These are phyloP conservation scores for Thymus mandschuricus DNA, from an alignment of 257 asterid genomes.

Conservation along the genomic window DNA sequence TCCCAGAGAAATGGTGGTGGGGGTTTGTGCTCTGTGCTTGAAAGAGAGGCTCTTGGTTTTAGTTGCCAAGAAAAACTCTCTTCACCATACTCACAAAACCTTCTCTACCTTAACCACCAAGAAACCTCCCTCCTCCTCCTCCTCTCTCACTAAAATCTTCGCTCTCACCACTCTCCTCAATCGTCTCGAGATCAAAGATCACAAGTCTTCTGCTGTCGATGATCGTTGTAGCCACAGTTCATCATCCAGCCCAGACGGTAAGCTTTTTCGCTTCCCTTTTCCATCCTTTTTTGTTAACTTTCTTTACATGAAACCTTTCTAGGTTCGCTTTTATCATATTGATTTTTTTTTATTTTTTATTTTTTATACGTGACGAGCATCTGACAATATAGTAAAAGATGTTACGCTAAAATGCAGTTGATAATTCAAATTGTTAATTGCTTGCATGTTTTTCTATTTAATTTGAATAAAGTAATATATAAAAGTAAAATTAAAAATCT, in stretches of 20 bases:
- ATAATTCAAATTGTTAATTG: too few species aligned
- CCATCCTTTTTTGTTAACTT: background rate
- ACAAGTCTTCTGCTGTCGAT: constrained; percentile 34
- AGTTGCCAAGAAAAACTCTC: constrained; percentile 50
- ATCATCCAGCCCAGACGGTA: constrained; percentile 71
- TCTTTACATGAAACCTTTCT: too few species aligned
- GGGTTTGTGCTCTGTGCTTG: constrained; percentile 83
- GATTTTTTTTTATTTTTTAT: too few species aligned
- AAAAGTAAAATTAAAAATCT: too few species aligned
- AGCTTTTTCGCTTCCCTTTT: background rate
- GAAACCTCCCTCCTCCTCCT: constrained; percentile 33
- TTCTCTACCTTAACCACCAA: background rate
- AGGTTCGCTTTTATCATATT: too few species aligned
- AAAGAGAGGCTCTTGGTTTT: constrained; percentile 67
- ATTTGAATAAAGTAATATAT: too few species aligned
- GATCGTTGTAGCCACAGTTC: constrained; percentile 27
- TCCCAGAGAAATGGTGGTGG: constrained; percentile 62
- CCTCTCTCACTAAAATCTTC: constrained; percentile 53
- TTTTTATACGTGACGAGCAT: too few species aligned
- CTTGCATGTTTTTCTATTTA: too few species aligned
- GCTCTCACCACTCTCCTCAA: constrained; percentile 57
- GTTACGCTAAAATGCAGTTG: too few species aligned
- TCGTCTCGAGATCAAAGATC: constrained; percentile 52
- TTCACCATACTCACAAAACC: constrained; percentile 20
- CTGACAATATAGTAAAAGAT: too few species aligned